Base-by-base conservation (phyloP, 2,329 filamentous ascomycete genomes). In the Bipolaris cookei region DNA sequence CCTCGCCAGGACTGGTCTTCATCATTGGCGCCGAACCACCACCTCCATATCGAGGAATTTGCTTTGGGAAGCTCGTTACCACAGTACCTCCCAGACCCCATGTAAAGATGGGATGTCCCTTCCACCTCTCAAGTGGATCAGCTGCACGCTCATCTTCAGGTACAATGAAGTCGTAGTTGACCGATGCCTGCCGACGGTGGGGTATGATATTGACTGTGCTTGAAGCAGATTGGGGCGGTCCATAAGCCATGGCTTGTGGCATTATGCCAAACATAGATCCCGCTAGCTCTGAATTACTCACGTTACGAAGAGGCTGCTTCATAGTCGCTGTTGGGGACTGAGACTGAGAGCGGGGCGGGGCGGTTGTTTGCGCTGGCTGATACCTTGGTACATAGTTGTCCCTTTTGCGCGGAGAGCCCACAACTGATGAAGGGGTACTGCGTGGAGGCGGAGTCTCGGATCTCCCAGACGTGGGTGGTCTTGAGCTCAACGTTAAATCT, bases 11-110 rank as follows among this genome's bases (percentile, higher is more conserved):
- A 43, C 86, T 90, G 45, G 92, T 88, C 68, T 95, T 88, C 61
- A 97, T 89, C 79, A 90, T 90, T 0, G 94, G 92, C 6, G 85
- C 77, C 18, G 84, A 81, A 64, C 89, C 86, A 47, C 88, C 90
- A 63, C 91, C 88, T 23, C 88, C 87, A 76, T 97, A 98, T 44
- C 93, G 88, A 13, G 94, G 93, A 32, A 95, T 86, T 63, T 94
- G 90, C 73, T 90, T 92, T 0, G 96, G 95, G 69, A 98, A 97
- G 41, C 88, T 91, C 1, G 90, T 92, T 2, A 96, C 83, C 10
- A 97, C 80, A 1, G 86, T 85, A 11, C 95, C 95, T 18, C 92
- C 93, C 46, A 96, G 87, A 2, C 92, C 92, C 89, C 96, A 99
- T 1, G 85, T 86, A 69, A 98, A 89, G 11, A 97, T 84, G 0